A percentile compares a stretch with the other conserved stretches of the same genome.
These are phyloP conservation scores for Schwanniomyces yamadae DNA, from an alignment of 805 yeast genomes.

Conservation along the genomic window DNA sequence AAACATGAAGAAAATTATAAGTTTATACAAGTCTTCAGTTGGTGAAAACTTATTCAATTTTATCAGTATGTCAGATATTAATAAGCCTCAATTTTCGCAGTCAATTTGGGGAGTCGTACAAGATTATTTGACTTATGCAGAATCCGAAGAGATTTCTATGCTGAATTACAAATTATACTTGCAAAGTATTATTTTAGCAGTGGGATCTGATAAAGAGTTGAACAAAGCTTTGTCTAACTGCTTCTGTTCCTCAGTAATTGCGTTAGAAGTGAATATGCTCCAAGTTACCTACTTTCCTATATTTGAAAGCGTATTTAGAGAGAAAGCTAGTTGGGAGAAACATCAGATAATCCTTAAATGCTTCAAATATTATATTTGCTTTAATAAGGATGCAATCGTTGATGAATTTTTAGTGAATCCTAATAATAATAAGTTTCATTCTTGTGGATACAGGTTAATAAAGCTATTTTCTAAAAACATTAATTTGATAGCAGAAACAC, in stretches of 20 bases:
- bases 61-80: background rate
- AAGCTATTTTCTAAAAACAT: constrained; percentile 4
- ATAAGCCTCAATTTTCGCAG: background rate
- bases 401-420: constrained; percentile 9
- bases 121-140: constrained; percentile 12
- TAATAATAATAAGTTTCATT: constrained; percentile 10
- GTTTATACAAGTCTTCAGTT: constrained; percentile 1
- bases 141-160: constrained; percentile 4
- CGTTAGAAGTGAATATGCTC: constrained; percentile 10
- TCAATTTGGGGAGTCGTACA: constrained; percentile 1
- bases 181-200: constrained; percentile 1
- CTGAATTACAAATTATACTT: constrained; percentile 5
- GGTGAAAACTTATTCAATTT: constrained; percentile 1
- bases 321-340: background rate
- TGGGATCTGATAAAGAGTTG: constrained; percentile 3
- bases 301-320: constrained; percentile 5
- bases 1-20: constrained; percentile 7
- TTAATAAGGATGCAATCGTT: constrained; percentile 9
- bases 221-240: constrained; percentile 7
- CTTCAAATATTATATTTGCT: constrained; percentile 14
- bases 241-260: constrained; percentile 8
- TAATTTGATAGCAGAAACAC: constrained; percentile 1
- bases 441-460: constrained; percentile 10
- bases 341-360: constrained; percentile 7
- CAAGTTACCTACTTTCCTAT: constrained; percentile 7